Percentiles rank a stretch among this genome's conserved stretches.
These are phyloP conservation scores for Cicer chorassanicum DNA, from an alignment of 306 rosid genomes.

Conservation along the genomic window DNA sequence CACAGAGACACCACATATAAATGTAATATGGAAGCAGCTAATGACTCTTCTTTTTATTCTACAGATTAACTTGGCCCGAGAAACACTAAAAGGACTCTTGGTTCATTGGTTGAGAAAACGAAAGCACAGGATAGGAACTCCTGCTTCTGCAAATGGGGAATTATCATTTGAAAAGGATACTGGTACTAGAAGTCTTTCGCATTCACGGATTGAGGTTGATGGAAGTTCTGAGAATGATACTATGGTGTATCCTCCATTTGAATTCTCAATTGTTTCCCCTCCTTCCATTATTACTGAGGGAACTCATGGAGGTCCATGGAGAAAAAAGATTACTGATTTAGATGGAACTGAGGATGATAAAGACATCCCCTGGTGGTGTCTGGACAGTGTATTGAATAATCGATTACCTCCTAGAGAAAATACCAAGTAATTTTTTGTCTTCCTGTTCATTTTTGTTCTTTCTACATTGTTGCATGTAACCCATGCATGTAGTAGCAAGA, in stretches of 20 bases:
- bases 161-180: constrained; percentile 73
- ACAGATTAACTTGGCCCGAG: constrained; percentile 93
- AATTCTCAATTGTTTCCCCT: constrained; percentile 79
- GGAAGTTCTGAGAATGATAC: constrained; percentile 77
- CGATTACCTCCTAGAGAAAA: constrained; percentile 96
- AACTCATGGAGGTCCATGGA: constrained; percentile 94
- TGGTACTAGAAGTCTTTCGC: constrained; percentile 69
- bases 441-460: constrained; percentile 31
- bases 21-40: constrained; percentile 15
- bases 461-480: constrained; percentile 26
- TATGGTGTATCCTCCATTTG: constrained; percentile 89
- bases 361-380: constrained; percentile 93
- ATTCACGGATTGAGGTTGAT: constrained; percentile 84
- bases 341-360: constrained; percentile 96
- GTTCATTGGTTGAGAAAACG: constrained; percentile 87
- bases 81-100: constrained; percentile 96
- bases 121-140: constrained; percentile 76
- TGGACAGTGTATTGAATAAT: constrained; percentile 84
- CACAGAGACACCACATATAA: not conserved
- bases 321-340: constrained; percentile 82
- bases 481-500: constrained; percentile 33
- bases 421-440: constrained; percentile 74
- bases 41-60: constrained; percentile 37
- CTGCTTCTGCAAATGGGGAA: constrained; percentile 85
- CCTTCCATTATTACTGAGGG: constrained; percentile 98